Evolutionary conservation across 352 stramenopile species (phyloP).

Genomic region (Blastocystis sp.): DNA sequence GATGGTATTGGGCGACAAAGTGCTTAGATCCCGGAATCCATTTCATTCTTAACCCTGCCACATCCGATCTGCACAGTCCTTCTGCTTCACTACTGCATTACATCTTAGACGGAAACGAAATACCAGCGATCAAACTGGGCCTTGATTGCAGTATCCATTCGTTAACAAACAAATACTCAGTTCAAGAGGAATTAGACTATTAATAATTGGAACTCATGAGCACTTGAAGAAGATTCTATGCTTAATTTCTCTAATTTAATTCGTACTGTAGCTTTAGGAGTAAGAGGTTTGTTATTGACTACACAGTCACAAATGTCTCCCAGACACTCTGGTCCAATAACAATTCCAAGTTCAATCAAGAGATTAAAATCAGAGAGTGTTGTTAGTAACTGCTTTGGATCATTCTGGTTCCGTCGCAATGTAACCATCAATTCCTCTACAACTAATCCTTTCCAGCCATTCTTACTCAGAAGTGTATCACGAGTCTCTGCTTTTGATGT

Average conservation of each 20-base stretch:
- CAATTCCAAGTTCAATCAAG: conserved; percentile 20
- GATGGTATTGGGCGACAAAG: conserved; percentile 53
- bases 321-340: conserved; percentile 7
- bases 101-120: too few relatives aligned
- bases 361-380: conserved; percentile 45
- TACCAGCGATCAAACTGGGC: conserved; percentile 53
- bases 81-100: conserved; percentile 1
- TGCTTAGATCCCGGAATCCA: conserved; percentile 29
- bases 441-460: not conserved
- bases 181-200: not conserved
- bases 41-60: conserved; percentile 42
- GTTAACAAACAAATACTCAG: not conserved
- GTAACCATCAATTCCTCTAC: conserved; percentile 36
- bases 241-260: not conserved
- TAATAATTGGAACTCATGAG: conserved; percentile 13
- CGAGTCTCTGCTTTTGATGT: conserved; percentile 11
- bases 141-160: conserved; percentile 42
- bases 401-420: not conserved
- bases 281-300: not conserved
- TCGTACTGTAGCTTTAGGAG: not conserved
- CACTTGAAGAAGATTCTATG: not conserved
- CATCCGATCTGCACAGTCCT: conserved; percentile 25
- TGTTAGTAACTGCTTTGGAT: not conserved
- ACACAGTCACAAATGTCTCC: conserved; percentile 6
- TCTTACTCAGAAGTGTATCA: conserved; percentile 31